Percentiles rank a stretch among this genome's conserved stretches.
These are phyloP conservation scores for Pleurotus tuoliensis DNA, from an alignment of 768 basidiomycete species.

Conservation along the genomic window DNA sequence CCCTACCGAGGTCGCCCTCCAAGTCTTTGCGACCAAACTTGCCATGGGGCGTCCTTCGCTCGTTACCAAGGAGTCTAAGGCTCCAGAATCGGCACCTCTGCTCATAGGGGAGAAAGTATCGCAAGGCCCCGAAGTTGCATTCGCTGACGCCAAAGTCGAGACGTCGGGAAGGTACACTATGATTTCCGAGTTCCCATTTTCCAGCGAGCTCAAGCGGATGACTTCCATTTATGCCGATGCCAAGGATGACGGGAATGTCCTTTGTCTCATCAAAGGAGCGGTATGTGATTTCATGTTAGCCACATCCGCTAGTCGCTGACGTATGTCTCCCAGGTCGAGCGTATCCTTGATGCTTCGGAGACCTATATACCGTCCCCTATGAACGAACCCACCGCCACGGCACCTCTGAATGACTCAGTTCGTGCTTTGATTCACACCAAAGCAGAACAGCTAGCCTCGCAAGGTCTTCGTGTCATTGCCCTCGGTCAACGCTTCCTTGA, in stretches of 20 bases:
- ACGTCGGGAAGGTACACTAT: slow-evolving; percentile 27
- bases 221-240: slow-evolving; percentile 31
- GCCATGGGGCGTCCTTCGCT: slow-evolving; percentile 35
- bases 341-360: slow-evolving; percentile 43
- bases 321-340: no score
- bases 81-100: slow-evolving; percentile 18
- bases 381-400: slow-evolving; percentile 13
- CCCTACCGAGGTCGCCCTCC: slow-evolving; percentile 52
- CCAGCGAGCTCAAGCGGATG: slow-evolving; percentile 52
- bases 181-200: slow-evolving; percentile 41
- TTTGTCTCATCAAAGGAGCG: slow-evolving; percentile 33
- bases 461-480: slow-evolving; percentile 37
- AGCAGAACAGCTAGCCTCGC: slow-evolving; percentile 33
- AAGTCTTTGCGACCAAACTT: slow-evolving; percentile 49
- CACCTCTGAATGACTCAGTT: slow-evolving; percentile 24
- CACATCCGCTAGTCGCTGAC: no score
- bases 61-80: slow-evolving; percentile 19
- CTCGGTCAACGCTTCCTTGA: slow-evolving; percentile 24
- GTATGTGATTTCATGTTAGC: no score
- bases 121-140: neutral
- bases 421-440: slow-evolving; percentile 12
- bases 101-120: slow-evolving; percentile 17
- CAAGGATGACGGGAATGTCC: slow-evolving; percentile 15
- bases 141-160: slow-evolving; percentile 17
- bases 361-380: slow-evolving; percentile 25